A percentile compares a stretch with the other conserved stretches of the same genome.
These are phyloP conservation scores for Chrysoporthe deuterocubensis DNA, from an alignment of 2,329 filamentous ascomycete genomes.

Conservation along the genomic window DNA sequence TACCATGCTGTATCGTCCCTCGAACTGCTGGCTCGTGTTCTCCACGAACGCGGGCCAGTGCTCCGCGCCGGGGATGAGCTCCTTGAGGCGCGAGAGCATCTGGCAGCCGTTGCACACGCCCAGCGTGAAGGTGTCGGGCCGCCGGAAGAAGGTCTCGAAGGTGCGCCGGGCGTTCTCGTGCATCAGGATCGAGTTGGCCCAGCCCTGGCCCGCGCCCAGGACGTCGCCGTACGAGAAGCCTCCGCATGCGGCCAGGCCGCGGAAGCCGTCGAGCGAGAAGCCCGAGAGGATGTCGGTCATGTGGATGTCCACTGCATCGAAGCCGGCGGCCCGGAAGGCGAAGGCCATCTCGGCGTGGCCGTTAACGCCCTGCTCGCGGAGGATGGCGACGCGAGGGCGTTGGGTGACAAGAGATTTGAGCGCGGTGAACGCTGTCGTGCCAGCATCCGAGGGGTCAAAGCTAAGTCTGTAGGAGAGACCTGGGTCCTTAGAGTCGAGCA, in stretches of 20 bases:
- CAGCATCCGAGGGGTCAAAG: constrained; percentile 78
- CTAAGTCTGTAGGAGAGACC: constrained; percentile 84
- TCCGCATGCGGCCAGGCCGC: constrained; percentile 90
- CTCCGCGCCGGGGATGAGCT: constrained; percentile 82
- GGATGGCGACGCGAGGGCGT: constrained; percentile 80
- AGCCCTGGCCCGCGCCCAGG: constrained; percentile 92
- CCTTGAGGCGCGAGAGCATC: constrained; percentile 83
- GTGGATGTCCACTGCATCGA: constrained; percentile 90
- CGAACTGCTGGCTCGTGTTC: constrained; percentile 87
- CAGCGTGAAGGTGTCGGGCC: constrained; percentile 87
- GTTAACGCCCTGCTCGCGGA: constrained; percentile 95
- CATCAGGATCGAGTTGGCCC: constrained; percentile 91
- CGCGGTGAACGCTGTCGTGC: constrained; percentile 69
- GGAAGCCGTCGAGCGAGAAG: constrained; percentile 79
- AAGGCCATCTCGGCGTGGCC: constrained; percentile 98
- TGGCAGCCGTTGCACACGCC: constrained; percentile 98
- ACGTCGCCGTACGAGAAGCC: constrained; percentile 92
- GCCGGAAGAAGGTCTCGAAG: constrained; percentile 84
- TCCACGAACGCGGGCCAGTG: constrained; percentile 86
- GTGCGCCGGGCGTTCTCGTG: constrained; percentile 76
- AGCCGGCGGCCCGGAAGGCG: constrained; percentile 88
- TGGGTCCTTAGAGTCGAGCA: constrained; percentile 76
- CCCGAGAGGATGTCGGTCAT: constrained; percentile 91
- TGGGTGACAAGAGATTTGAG: constrained; percentile 61
- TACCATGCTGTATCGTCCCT: constrained; percentile 83